phyloP scores from a whole-genome alignment of 2,329 filamentous ascomycete genomes.

The Calonectria pseudoturangicola region DNA sequence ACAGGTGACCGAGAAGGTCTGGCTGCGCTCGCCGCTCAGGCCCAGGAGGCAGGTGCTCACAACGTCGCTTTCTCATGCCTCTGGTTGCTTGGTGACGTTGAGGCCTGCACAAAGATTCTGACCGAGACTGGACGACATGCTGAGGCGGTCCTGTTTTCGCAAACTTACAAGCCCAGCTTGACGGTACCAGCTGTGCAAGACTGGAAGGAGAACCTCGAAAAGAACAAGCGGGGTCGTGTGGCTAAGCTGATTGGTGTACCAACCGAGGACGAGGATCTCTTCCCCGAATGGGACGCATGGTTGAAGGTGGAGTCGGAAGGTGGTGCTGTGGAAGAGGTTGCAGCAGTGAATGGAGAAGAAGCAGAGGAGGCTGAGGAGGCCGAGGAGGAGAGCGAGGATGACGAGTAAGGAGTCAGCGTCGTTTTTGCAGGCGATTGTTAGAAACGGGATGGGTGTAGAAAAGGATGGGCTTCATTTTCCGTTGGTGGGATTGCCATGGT shows the following conservation, averaged over 20 bases:
- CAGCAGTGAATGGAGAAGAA: constrained; percentile 50
- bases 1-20: constrained; percentile 87
- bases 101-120: constrained; percentile 87
- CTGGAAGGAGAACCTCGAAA: constrained; percentile 92
- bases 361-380: constrained; percentile 49
- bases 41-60: constrained; percentile 85
- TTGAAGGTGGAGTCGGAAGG: constrained; percentile 86
- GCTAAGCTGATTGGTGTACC: constrained; percentile 89
- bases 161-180: constrained; percentile 94
- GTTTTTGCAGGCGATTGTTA: constrained; percentile 50
- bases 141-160: constrained; percentile 92
- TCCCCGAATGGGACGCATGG: constrained; percentile 97
- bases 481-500: constrained; percentile 52
- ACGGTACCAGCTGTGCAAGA: constrained; percentile 79
- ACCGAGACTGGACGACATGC: constrained; percentile 85
- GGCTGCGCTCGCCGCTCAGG: constrained; percentile 81
- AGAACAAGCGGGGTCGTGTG: constrained; percentile 89
- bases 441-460: constrained; percentile 54
- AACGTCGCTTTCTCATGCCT: constrained; percentile 95
- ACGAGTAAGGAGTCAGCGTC: constrained; percentile 50
- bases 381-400: constrained; percentile 52
- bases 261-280: constrained; percentile 88
- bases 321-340: constrained; percentile 58
- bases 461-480: constrained; percentile 55
- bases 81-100: constrained; percentile 90